Conservation (phyloP, 805 yeast genomes). For the Yarrowia sp. region DNA sequence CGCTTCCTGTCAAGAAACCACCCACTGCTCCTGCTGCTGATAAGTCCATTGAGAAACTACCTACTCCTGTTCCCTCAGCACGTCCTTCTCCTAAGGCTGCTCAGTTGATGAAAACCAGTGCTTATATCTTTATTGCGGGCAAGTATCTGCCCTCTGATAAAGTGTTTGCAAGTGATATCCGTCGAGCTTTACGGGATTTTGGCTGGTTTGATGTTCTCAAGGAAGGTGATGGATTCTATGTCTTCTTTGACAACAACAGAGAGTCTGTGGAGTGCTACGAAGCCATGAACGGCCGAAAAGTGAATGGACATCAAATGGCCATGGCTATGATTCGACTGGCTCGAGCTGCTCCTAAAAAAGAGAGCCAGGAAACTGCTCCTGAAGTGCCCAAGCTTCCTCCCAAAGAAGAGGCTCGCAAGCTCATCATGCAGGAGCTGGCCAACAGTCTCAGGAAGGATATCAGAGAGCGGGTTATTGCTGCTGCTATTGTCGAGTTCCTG, state of each 20-base stretch:
- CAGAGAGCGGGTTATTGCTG: constrained; percentile 68
- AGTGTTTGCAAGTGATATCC: constrained; percentile 56
- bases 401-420: constrained; percentile 57
- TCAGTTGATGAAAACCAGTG: constrained; percentile 30
- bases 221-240: constrained; percentile 64
- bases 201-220: constrained; percentile 65
- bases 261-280: constrained; percentile 62
- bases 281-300: constrained; percentile 56
- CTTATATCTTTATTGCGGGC: constrained; percentile 35
- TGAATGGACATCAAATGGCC: constrained; percentile 49
- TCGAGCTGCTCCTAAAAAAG: neutral
- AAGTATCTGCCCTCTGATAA: constrained; percentile 37
- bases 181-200: constrained; percentile 55
- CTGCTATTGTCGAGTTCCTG: constrained; percentile 60
- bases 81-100: constrained; percentile 1
- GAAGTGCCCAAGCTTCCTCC: constrained; percentile 33
- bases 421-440: constrained; percentile 62
- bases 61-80: constrained; percentile 22
- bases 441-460: constrained; percentile 66
- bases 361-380: neutral
- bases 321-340: constrained; percentile 49
- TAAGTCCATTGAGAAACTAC: constrained; percentile 1
- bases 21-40: constrained; percentile 22
- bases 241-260: constrained; percentile 59
- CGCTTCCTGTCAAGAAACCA: neutral